Evolutionary conservation across 2,329 filamentous ascomycete genomes (phyloP), one percentile per base, ranked within the genome.

Genomic region (Neodidymelliopsis sp.): DNA sequence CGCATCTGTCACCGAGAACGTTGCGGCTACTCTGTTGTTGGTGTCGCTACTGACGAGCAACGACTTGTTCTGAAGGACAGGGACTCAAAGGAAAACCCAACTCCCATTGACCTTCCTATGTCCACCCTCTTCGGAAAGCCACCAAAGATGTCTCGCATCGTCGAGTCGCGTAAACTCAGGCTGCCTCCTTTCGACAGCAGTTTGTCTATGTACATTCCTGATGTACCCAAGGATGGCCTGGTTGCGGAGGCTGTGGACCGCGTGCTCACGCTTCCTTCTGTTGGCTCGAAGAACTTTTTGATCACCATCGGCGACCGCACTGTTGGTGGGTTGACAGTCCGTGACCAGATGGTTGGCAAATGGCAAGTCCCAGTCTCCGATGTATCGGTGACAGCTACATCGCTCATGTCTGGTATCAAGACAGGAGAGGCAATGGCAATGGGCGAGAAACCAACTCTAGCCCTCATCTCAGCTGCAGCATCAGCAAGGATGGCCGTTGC

Each of bases 351-450:
- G 84, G 93, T 97, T 43, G 94, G 94, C 1, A 91, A 90, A 39
- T 97, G 93, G 93, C 94, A 97, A 72, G 89, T 87, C 10, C 94
- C 94, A 2, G 91, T 97, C 11, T 87, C 94, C 4, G 92, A 99
- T 72, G 92, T 96, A 36, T 93, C 91, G 2, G 93, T 97, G 18
- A 97, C 93, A 16, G 86, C 90, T 0, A 93, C 90, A 0, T 88
- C 90, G 2, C 85, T 96, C 61, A 83, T 85, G 35, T 77, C 81
- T 12, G 89, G 87, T 51, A 81, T 88, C 36, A 87, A 82, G 65
- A 89, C 87, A 20, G 94, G 94, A 60, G 94, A 97, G 73, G 92
- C 92, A n/a, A 96, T 97, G 90, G 88, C 91, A 1, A 95, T 96
- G 88, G 94, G 94, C 24, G 93, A 97, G 75, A 94, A 89, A 75